A percentile compares a stretch with the other conserved stretches of the same genome.
Conservation (phyloP, 2,329 filamentous ascomycete genomes). For the Paracoccidioides brasiliensis region DNA sequence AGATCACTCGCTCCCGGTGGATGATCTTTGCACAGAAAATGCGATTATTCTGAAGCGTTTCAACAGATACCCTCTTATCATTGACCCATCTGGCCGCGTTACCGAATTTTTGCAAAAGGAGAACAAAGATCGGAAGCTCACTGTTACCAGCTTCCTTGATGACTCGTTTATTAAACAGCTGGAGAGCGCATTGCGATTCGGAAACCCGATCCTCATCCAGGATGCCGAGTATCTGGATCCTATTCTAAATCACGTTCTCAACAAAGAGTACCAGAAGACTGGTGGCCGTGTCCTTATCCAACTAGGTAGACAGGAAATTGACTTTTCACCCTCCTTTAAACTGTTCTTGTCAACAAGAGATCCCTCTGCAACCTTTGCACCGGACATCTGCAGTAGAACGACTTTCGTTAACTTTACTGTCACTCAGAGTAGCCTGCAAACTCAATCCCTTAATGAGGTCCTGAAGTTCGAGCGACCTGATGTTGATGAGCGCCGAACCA, state of each 20-base stretch:
- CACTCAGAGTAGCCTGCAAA: constrained; percentile 95
- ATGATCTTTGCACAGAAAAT: constrained; percentile 97
- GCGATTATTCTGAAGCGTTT: constrained; percentile 95
- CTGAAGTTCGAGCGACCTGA: constrained; percentile 95
- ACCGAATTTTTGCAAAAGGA: constrained; percentile 93
- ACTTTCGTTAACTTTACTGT: constrained; percentile 99
- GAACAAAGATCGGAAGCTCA: constrained; percentile 83
- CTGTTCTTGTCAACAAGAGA: constrained; percentile 91
- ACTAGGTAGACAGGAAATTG: constrained; percentile 95
- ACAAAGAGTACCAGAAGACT: constrained; percentile 98
- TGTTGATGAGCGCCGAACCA: constrained; percentile 88
- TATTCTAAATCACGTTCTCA: constrained; percentile 94
- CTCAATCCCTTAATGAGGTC: constrained; percentile 92
- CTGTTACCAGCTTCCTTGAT: constrained; percentile 94
- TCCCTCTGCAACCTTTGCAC: constrained; percentile 87
- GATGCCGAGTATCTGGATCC: constrained; percentile 96
- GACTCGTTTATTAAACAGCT: constrained; percentile 97
- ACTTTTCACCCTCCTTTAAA: constrained; percentile 94
- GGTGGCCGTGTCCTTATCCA: constrained; percentile 96
- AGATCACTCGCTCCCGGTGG: constrained; percentile 80
- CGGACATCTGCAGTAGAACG: constrained; percentile 93
- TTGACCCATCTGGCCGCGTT: constrained; percentile 88
- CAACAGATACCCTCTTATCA: constrained; percentile 96
- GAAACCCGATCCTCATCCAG: constrained; percentile 96
- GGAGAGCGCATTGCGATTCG: constrained; percentile 91